These are phyloP conservation scores for Furcasterigmium furcatum DNA, from an alignment of 2,329 filamentous ascomycete genomes.

Conservation along the genomic window DNA sequence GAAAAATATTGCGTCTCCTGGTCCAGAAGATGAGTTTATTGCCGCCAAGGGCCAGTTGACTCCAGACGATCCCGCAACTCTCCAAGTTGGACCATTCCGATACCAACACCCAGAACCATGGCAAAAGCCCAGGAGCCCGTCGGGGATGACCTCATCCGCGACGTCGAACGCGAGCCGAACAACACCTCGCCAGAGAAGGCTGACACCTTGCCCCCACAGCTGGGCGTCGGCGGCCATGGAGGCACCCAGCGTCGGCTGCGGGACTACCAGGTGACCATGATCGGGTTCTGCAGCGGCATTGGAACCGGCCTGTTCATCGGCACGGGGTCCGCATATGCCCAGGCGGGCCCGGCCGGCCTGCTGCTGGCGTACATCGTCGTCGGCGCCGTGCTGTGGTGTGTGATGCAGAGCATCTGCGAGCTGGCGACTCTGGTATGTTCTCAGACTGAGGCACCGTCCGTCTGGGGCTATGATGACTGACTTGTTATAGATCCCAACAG, in stretches of 20 bases:
- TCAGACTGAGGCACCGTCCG: not conserved
- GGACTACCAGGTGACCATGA: conserved; percentile 10
- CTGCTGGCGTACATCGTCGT: conserved; percentile 44
- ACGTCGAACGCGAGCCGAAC: conserved; percentile 5
- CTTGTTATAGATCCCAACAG: conserved; percentile 9
- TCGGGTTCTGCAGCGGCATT: conserved; percentile 24
- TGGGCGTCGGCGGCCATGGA: conserved; percentile 11
- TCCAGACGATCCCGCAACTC: too few species aligned
- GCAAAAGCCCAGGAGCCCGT: not conserved
- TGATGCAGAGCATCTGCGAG: conserved; percentile 41
- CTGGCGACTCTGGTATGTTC: conserved; percentile 14
- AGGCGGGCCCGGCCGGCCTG: conserved; percentile 31
- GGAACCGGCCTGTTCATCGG: conserved; percentile 42
- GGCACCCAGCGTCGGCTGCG: conserved; percentile 12
- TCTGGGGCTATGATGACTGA: not conserved
- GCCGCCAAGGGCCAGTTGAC: too few species aligned
- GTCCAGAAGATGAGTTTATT: too few species aligned
- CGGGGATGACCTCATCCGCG: conserved; percentile 3
- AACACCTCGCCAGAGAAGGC: conserved; percentile 7
- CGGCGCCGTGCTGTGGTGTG: conserved; percentile 51
- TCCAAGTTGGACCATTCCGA: not conserved
- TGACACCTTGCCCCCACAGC: conserved; percentile 10
- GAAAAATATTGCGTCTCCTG: too few species aligned
- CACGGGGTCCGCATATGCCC: conserved; percentile 23
- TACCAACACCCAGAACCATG: not conserved